Conservation (phyloP, 257 asterid genomes). For the Cynanchum wilfordii region DNA sequence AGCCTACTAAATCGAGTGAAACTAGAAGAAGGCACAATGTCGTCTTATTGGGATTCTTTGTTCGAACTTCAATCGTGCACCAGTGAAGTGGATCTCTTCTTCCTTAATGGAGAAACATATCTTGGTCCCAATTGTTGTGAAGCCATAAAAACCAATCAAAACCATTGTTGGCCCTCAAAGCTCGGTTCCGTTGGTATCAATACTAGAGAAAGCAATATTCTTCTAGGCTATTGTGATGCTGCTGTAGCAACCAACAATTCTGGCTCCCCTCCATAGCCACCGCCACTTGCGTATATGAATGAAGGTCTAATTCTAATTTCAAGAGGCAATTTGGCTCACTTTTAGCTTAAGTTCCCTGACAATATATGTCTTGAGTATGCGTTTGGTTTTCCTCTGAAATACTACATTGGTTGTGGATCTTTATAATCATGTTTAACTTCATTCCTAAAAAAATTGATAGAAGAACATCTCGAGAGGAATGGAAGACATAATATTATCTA, state of each 20-base stretch:
- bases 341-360: neutral
- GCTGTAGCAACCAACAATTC: neutral
- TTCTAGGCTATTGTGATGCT: slow-evolving; percentile 62
- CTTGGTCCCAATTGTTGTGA: slow-evolving; percentile 52
- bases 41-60: slow-evolving; percentile 57
- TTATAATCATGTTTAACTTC: no score
- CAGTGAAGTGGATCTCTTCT: slow-evolving; percentile 60
- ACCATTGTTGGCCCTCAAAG: slow-evolving; percentile 74
- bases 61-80: slow-evolving; percentile 63
- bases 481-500: no score
- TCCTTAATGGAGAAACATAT: slow-evolving; percentile 61
- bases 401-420: no score
- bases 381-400: neutral
- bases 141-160: slow-evolving; percentile 49
- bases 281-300: no score
- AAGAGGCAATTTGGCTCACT: neutral
- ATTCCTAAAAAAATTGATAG: no score
- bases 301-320: no score
- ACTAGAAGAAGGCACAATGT: slow-evolving; percentile 27
- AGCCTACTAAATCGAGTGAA: slow-evolving; percentile 29
- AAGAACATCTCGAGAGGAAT: neutral
- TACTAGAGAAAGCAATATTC: slow-evolving; percentile 43
- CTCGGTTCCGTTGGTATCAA: slow-evolving; percentile 56
- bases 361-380: neutral
- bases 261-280: neutral